Conservation (phyloP, 345 rosid genomes). For the Euphorbia peplus region DNA sequence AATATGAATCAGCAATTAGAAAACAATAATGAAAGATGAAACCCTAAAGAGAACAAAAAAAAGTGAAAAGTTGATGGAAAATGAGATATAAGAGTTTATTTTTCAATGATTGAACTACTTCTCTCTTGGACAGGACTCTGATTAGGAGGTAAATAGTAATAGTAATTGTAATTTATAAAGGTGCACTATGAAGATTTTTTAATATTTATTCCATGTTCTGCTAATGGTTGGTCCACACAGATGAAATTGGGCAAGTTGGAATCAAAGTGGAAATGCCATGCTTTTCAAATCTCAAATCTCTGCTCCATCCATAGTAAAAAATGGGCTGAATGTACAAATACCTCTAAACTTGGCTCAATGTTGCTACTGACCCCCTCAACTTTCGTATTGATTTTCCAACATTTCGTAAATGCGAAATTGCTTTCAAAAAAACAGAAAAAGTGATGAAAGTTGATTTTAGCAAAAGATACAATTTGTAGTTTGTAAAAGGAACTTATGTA, state of each 20-base stretch:
- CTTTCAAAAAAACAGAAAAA: too few species aligned
- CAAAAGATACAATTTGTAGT: too few species aligned
- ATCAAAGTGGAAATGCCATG: neutral
- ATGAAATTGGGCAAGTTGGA: constrained; percentile 32
- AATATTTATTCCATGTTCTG: constrained; percentile 7
- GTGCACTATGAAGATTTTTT: neutral
- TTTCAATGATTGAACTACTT: constrained; percentile 43
- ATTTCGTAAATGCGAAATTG: too few species aligned
- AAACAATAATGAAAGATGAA: constrained; percentile 1
- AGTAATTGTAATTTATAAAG: neutral
- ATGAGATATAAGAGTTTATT: constrained; percentile 1
- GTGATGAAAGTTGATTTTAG: too few species aligned
- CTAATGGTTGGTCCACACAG: constrained; percentile 32
- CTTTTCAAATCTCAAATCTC: neutral
- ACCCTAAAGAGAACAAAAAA: constrained; percentile 5
- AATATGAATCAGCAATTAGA: neutral
- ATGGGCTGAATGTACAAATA: too few species aligned
- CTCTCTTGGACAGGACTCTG: constrained; percentile 26
- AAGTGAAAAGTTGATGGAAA: constrained; percentile 29
- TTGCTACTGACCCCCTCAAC: too few species aligned
- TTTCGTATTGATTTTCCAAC: too few species aligned
- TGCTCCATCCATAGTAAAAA: too few species aligned
- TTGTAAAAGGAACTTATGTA: too few species aligned
- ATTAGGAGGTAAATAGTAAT: constrained; percentile 13
- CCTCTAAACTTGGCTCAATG: too few species aligned